Conservation (phyloP, 495 filamentous ascomycete species). For the Hyphodiscus hymeniophilus region DNA sequence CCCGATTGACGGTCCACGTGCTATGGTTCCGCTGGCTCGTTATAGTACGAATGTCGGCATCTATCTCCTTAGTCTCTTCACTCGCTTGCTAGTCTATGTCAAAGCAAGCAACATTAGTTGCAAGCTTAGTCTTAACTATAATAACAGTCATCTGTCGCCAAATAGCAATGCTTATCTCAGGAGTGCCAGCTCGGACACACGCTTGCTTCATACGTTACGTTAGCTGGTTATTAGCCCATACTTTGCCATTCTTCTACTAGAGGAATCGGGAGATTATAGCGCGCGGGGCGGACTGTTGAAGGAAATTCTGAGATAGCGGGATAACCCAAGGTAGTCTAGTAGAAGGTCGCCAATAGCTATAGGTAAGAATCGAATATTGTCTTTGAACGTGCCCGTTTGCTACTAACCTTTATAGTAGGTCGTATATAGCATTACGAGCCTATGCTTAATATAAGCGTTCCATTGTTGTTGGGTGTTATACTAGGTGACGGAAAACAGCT, state of each 20-base stretch:
- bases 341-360: not conserved
- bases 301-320: constrained; percentile 3
- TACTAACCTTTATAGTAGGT: constrained; percentile 5
- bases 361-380: constrained; percentile 11
- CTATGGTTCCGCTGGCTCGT: constrained; percentile 8
- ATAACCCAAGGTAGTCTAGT: constrained; percentile 4
- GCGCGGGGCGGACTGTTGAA: not conserved
- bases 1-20: constrained; percentile 7
- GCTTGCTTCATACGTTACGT: constrained; percentile 1
- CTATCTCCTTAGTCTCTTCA: not conserved
- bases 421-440: constrained; percentile 9
- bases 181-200: not conserved
- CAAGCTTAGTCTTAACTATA: constrained; percentile 7
- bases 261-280: constrained; percentile 5
- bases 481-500: constrained; percentile 11
- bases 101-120: not conserved
- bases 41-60: constrained; percentile 3
- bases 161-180: not conserved
- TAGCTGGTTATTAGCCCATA: constrained; percentile 6
- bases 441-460: constrained; percentile 3
- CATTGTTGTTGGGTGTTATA: not conserved
- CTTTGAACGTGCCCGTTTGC: constrained; percentile 4
- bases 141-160: constrained; percentile 1
- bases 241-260: not conserved
- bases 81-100: not conserved